Percentiles rank a stretch among this genome's conserved stretches.
Conservation (phyloP, 345 rosid species). For the Salix arbutifolia region DNA sequence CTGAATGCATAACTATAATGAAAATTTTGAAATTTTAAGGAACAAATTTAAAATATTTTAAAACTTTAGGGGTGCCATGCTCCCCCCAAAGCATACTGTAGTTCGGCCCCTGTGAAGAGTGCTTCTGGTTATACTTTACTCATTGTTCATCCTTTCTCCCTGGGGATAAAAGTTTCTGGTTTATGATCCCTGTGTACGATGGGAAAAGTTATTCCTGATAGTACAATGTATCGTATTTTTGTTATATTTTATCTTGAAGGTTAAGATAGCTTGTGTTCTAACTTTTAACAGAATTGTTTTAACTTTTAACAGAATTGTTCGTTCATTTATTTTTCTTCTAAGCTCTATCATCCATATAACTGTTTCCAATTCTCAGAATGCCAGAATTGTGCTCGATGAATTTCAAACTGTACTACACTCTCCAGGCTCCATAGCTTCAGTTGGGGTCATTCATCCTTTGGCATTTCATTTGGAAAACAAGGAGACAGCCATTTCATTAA, state of each 20-base stretch:
- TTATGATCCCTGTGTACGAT: background rate
- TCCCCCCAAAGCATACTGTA: too few species aligned
- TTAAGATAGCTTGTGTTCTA: background rate
- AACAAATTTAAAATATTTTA: too few species aligned
- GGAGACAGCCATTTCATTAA: conserved; percentile 22
- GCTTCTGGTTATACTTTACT: background rate
- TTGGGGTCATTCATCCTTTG: conserved; percentile 80
- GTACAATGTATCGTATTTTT: background rate
- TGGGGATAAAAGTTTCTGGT: background rate
- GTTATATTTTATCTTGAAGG: background rate
- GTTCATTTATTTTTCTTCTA: background rate
- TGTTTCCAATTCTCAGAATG: conserved; percentile 49
- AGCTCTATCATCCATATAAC: conserved; percentile 5
- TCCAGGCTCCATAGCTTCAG: conserved; percentile 84
- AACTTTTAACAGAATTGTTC: background rate
- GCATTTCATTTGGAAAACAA: conserved; percentile 73
- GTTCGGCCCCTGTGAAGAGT: background rate
- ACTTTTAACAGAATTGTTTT: background rate
- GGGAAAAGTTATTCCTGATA: background rate
- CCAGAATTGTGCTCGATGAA: conserved; percentile 78
- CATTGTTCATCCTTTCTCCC: background rate
- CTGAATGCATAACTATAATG: too few species aligned
- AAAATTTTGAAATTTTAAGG: too few species aligned
- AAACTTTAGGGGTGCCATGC: too few species aligned
- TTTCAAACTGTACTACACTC: conserved; percentile 74